Conservation (phyloP, 2,329 filamentous ascomycete genomes). For the Colletotrichum gigasporum region DNA sequence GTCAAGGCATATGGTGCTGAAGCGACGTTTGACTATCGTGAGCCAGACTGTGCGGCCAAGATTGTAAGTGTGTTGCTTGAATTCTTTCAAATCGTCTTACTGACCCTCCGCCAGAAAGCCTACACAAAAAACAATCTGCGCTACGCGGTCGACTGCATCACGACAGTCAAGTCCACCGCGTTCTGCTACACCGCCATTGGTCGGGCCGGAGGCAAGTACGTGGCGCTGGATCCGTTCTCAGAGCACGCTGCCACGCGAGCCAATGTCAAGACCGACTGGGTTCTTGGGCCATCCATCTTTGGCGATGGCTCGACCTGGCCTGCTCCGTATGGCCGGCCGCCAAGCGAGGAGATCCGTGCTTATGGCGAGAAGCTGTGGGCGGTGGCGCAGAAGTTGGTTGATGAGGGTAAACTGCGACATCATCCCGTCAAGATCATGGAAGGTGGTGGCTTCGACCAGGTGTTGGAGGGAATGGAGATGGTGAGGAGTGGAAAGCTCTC, state of each 20-base stretch:
- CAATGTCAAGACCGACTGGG: constrained; percentile 38
- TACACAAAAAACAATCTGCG: not conserved
- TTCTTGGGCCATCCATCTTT: constrained; percentile 39
- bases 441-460: no score
- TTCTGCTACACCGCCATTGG: constrained; percentile 38
- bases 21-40: constrained; percentile 45
- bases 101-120: not conserved
- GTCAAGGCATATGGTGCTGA: no score
- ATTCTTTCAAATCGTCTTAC: no score
- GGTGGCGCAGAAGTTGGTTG: constrained; percentile 20
- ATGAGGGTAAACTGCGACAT: constrained; percentile 26
- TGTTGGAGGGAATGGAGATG: no score
- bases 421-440: constrained; percentile 15
- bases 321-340: constrained; percentile 31
- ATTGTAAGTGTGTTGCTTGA: no score
- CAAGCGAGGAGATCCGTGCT: constrained; percentile 18
- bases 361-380: constrained; percentile 23
- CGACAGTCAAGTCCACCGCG: constrained; percentile 36
- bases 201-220: constrained; percentile 37
- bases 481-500: no score
- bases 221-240: not conserved
- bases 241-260: not conserved
- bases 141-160: constrained; percentile 48
- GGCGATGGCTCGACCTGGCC: constrained; percentile 35
- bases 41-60: no score